phyloP scores from a whole-genome alignment of 2,329 filamentous ascomycete genomes.

The Nigrospora osmanthi region DNA sequence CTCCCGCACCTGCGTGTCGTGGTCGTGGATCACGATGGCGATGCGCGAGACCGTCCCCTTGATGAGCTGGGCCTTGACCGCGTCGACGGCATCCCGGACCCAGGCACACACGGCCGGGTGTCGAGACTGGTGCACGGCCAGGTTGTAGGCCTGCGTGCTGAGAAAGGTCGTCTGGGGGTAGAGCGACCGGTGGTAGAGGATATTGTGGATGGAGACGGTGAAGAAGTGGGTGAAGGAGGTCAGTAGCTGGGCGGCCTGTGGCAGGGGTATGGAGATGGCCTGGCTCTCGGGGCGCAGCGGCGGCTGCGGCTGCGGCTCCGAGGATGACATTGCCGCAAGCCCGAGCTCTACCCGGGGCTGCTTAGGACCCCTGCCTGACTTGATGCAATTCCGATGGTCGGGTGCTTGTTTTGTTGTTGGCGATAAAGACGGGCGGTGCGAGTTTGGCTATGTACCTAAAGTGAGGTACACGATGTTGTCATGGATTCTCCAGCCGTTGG shows the following conservation, averaged over 20 bases:
- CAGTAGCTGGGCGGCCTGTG: constrained; percentile 50
- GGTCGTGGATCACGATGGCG: constrained; percentile 35
- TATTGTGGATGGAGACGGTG: constrained; percentile 74
- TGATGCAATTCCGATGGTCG: too few species aligned
- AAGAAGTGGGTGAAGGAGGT: constrained; percentile 71
- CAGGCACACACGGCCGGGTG: constrained; percentile 81
- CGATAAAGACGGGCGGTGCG: too few species aligned
- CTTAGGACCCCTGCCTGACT: too few species aligned
- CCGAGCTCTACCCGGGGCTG: too few species aligned
- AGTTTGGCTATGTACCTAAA: too few species aligned
- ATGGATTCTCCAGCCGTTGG: too few species aligned
- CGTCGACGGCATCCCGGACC: constrained; percentile 72
- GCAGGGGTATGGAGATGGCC: constrained; percentile 19
- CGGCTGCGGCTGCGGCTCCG: too few species aligned
- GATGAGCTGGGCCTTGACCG: constrained; percentile 63
- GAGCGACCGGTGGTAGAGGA: constrained; percentile 73
- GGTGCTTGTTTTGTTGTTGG: too few species aligned
- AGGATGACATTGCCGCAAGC: too few species aligned
- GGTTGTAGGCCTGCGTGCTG: constrained; percentile 72
- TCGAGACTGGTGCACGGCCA: constrained; percentile 75
- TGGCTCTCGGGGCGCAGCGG: too few species aligned
- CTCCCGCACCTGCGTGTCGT: constrained; percentile 39
- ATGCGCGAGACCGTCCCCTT: constrained; percentile 40
- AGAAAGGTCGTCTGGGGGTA: constrained; percentile 76
- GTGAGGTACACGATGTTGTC: too few species aligned